These are phyloP conservation scores for Mucor saturninus DNA, from an alignment of 371 early-diverging fungal genomes.

Conservation along the genomic window DNA sequence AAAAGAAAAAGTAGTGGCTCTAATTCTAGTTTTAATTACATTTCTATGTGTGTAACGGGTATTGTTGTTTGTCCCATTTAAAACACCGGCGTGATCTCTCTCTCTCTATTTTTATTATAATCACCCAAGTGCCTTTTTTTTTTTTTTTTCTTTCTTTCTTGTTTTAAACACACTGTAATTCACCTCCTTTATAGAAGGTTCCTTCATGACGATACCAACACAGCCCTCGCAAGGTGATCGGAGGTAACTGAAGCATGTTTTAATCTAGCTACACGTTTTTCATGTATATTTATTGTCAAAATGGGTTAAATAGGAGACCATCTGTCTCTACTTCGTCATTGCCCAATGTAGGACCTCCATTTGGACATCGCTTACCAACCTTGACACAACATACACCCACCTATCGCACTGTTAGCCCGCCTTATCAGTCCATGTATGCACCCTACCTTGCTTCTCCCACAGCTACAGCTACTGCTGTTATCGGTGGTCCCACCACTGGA, in stretches of 20 bases:
- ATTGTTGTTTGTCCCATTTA: not conserved
- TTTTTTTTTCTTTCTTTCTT: slow-evolving; percentile 4
- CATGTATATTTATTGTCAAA: not conserved
- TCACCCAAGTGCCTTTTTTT: not conserved
- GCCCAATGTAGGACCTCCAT: slow-evolving; percentile 19
- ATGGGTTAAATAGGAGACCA: slow-evolving; percentile 1
- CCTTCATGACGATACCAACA: slow-evolving; percentile 14
- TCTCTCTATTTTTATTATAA: not conserved
- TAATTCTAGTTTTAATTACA: not conserved
- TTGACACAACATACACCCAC: not conserved
- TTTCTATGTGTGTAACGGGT: not conserved
- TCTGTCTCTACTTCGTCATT: slow-evolving; percentile 18
- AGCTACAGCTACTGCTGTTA: too few species aligned
- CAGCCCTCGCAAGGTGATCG: slow-evolving; percentile 18
- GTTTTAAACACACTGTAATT: not conserved
- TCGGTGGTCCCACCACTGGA: too few species aligned
- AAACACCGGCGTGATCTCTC: not conserved
- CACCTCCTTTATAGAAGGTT: too few species aligned
- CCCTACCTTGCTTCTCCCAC: too few species aligned
- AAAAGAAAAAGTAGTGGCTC: not conserved
- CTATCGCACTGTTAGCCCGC: not conserved
- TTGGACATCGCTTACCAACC: slow-evolving; percentile 7
- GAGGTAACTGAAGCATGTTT: slow-evolving; percentile 1
- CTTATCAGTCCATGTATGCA: not conserved
- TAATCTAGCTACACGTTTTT: too few species aligned